A percentile compares a stretch with the other conserved stretches of the same genome.
These are phyloP conservation scores for Pyropia haitanensis DNA, from an alignment of 23 red algal genomes.

Conservation along the genomic window DNA sequence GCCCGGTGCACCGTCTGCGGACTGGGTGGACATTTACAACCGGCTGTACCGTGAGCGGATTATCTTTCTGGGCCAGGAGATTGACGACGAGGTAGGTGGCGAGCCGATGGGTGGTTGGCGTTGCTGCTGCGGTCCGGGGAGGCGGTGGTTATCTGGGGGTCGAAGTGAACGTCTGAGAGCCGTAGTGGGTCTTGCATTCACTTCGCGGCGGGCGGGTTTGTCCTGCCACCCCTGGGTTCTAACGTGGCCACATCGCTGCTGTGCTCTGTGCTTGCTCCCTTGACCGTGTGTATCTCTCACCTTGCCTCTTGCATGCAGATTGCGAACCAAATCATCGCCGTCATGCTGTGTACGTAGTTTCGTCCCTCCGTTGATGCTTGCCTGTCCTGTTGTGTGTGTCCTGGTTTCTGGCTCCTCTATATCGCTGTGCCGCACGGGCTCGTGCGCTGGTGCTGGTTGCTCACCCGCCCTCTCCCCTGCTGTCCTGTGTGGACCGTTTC, in stretches of 20 bases:
- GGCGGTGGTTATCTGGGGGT: not conserved
- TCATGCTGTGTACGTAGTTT: constrained; percentile 64
- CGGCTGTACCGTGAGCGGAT: constrained; percentile 96
- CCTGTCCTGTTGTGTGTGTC: no score
- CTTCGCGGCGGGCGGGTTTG: no score
- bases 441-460: no score
- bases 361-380: not conserved
- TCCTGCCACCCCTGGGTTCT: no score
- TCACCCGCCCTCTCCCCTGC: no score
- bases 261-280: not conserved
- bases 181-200: no score
- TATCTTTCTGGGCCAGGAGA: constrained; percentile 95
- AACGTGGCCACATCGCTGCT: not conserved
- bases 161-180: no score
- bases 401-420: no score
- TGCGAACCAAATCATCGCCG: constrained; percentile 99
- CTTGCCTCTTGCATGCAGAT: no score
- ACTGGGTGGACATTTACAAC: constrained; percentile 99
- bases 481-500: no score
- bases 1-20: constrained; percentile 83
- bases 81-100: constrained; percentile 71
- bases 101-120: not conserved
- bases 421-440: no score
- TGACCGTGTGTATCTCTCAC: not conserved
- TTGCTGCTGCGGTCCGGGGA: not conserved